Evolutionary conservation across 306 rosid species (phyloP), one percentile per base, ranked within the genome.

Genomic region (Vigna trinervia): DNA sequence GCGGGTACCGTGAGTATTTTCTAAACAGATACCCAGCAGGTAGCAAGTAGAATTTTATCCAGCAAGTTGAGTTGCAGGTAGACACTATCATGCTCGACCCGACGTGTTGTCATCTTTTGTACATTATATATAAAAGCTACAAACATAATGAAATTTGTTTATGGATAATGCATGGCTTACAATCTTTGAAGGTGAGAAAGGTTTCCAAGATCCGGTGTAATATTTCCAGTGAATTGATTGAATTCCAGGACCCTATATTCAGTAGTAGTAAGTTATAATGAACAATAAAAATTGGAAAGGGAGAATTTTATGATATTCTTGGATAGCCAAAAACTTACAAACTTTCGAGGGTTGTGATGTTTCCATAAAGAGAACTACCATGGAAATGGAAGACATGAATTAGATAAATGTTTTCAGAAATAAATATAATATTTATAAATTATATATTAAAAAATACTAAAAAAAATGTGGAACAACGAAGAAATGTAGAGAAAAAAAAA

Each of bases 171-270:
- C 36, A 17, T 1, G 32, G 1, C 89, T 68, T 48, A 90, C 95
- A 90, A 11, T 81, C 82, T 86, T 43, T 87, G 66, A n/a, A 90
- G 28, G 41, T 1, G 23, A 54, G 76, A 0, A 60, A 86, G 68
- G 57, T 77, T 38, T 15, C 95, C 95, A 67, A 90, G 90, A 51
- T 65, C n/a, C 52, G 34, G 26, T 61, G 94, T 86, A 22, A 90
- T 78, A 61, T 5, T 26, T 72, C 81, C 92, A 22, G 85, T 84
- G 0, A 90, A 60, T 6, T 63, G 80, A 82, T 90, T 90, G 53
- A 48, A 65, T 64, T 81, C 88, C 4, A 90, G 19, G 45, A 15
- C 60, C 74, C 95, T 90, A 11, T 90, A 11, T 45, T 5, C 52
- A 67, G 12, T 32, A 30, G 20, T 30, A 32, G 20, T 30, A 15